Evolutionary conservation across 805 yeast species (phyloP), one percentile per base, ranked within the genome.

Genomic region (Starmerella riodocensis): DNA sequence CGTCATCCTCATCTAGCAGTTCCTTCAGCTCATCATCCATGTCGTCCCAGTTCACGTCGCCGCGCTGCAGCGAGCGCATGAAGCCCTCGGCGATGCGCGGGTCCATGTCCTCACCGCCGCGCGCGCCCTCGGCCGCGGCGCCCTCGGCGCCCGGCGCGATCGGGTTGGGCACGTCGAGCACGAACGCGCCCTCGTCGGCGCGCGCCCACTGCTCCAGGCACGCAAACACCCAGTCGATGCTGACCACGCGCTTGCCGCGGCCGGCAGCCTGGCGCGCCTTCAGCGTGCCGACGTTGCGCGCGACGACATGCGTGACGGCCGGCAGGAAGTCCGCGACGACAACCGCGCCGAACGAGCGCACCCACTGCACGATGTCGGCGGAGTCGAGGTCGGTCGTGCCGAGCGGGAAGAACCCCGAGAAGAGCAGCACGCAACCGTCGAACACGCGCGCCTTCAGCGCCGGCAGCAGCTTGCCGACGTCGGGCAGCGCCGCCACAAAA

Each of bases 361-460:
- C 81, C 96, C 97, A 88, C 18, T 78, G 73, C 1, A 86, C 95
- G 32, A 91, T 81, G 55, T 84, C 94, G 4, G 93, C 91, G 25
- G 68, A 62, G 37, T 78, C 76, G 14, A 81, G 61, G 16, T 39
- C 41, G 11, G 76, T 67, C 14, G 76, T 67, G 1, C 91, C 91
- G n/a, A 83, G 55, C 1, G 96, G 96, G 18, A 91, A 69, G n/a
- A 88, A 67, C 0, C 97, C 96, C 4, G 94, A 79, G 49, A 91
- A 78, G 16, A 88, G 67, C 40, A 91, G 71, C 3, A 73, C 72
- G 33, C 76, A 70, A 6, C 77, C 86, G 19, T 67, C 59, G 43
- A 88, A 73, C 2, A 85, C 85, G 41, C 66, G 53, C 7, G 61
- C 56, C 54, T 86, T 88, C 71, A 88, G 67, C n/a, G 58, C 50